These are phyloP conservation scores for Chlorella sp. DNA, from an alignment of 139 green algal genomes.

Conservation along the genomic window DNA sequence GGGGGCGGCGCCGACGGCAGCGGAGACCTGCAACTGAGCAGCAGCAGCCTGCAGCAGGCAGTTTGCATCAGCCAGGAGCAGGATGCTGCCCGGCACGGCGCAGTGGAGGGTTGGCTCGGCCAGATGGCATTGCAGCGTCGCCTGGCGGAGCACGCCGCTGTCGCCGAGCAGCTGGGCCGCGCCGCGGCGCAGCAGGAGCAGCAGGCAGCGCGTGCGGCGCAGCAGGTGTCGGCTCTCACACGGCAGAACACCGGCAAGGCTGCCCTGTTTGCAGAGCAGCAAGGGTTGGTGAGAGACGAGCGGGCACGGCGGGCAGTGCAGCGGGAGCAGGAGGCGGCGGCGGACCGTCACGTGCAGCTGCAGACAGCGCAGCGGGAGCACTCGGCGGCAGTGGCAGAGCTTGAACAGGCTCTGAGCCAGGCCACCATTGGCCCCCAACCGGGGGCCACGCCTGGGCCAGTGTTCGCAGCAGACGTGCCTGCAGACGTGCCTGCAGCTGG, in stretches of 20 bases:
- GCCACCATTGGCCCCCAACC: background rate
- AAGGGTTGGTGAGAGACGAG: background rate
- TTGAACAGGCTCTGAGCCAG: background rate
- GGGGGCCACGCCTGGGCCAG: background rate
- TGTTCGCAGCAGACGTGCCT: background rate
- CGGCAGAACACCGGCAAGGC: slow-evolving; percentile 9
- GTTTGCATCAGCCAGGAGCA: slow-evolving; percentile 12
- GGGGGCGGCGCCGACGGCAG: background rate
- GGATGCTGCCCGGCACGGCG: background rate
- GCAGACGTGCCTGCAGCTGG: background rate
- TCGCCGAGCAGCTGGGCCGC: background rate
- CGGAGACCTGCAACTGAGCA: background rate
- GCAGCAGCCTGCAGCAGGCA: background rate
- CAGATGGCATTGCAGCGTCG: slow-evolving; percentile 22
- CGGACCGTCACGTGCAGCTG: slow-evolving; percentile 15
- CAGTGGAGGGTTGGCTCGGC: slow-evolving; percentile 21
- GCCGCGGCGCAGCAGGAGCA: background rate
- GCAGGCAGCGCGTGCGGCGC: background rate
- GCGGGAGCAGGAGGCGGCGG: slow-evolving; percentile 14
- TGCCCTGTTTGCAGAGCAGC: slow-evolving; percentile 19
- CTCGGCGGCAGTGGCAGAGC: slow-evolving; percentile 22
- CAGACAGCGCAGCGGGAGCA: slow-evolving; percentile 13
- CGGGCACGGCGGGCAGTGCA: background rate
- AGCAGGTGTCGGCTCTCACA: background rate
- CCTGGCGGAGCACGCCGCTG: slow-evolving; percentile 11